Percentiles rank a stretch among this genome's conserved stretches.
Evolutionary conservation across 1,139 yeast species (phyloP).

Genomic region (Suhomyces wounanorum): DNA sequence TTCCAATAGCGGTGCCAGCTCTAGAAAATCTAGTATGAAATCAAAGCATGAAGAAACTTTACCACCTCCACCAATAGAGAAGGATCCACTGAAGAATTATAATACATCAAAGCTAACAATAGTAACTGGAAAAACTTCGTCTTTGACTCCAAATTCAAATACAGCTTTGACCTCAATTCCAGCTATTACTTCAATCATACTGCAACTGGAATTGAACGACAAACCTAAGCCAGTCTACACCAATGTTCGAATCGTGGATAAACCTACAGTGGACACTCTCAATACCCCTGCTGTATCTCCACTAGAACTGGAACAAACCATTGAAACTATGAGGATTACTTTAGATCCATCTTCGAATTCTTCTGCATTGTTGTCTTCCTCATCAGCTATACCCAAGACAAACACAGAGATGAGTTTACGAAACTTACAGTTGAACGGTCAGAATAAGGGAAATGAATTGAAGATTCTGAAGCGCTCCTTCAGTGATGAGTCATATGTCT

Average conservation of each 20-base stretch:
- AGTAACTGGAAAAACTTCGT: neutral
- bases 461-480: slow-evolving; percentile 34
- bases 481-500: slow-evolving; percentile 42
- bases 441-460: slow-evolving; percentile 1
- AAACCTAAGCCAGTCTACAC: slow-evolving; percentile 8
- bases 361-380: neutral
- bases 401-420: slow-evolving; percentile 3
- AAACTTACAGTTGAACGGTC: slow-evolving; percentile 3
- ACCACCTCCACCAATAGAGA: slow-evolving; percentile 17
- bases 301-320: neutral
- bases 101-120: neutral
- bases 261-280: neutral
- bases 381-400: neutral
- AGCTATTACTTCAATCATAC: neutral
- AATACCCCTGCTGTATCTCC: neutral
- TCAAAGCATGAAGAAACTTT: slow-evolving; percentile 1
- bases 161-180: too few species aligned
- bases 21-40: slow-evolving; percentile 33
- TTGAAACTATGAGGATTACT: neutral
- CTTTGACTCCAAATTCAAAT: neutral
- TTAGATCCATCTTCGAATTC: neutral
- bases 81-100: slow-evolving; percentile 2
- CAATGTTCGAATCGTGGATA: slow-evolving; percentile 5
- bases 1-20: slow-evolving; percentile 30
- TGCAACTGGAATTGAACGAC: neutral